Conservation (phyloP, 2,329 filamentous ascomycete species). For the Diaporthe helianthi region DNA sequence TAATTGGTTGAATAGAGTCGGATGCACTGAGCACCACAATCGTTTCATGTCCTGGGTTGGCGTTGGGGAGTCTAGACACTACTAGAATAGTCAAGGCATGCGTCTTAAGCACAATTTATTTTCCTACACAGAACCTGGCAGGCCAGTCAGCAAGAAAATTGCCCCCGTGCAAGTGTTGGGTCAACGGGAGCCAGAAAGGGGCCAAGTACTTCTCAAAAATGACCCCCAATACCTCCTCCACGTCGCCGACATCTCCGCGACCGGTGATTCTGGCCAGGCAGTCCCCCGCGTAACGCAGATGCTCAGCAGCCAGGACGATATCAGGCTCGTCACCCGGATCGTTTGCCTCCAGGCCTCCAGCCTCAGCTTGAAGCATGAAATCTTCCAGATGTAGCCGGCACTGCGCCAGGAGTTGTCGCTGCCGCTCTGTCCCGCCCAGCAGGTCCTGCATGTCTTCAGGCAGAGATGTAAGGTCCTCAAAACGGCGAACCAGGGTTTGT, state of each 20-base stretch:
- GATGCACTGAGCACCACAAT: slow-evolving; percentile 16
- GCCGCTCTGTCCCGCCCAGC: slow-evolving; percentile 88
- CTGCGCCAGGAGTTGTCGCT: slow-evolving; percentile 78
- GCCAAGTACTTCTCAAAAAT: slow-evolving; percentile 91
- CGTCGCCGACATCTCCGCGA: slow-evolving; percentile 82
- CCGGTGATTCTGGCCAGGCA: slow-evolving; percentile 89
- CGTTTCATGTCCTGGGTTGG: slow-evolving; percentile 2
- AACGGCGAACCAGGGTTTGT: slow-evolving; percentile 69
- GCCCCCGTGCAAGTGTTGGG: not conserved
- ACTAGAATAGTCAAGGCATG: slow-evolving; percentile 29
- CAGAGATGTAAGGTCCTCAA: slow-evolving; percentile 74
- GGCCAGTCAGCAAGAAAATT: not conserved
- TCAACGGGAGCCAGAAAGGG: not conserved
- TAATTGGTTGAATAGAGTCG: not conserved
- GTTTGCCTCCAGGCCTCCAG: slow-evolving; percentile 52
- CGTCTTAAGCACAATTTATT: slow-evolving; percentile 45
- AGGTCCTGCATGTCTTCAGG: slow-evolving; percentile 79
- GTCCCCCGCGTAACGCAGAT: slow-evolving; percentile 80
- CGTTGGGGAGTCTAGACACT: slow-evolving; percentile 20
- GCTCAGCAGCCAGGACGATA: slow-evolving; percentile 89
- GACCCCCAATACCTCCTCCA: slow-evolving; percentile 94
- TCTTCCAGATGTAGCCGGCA: slow-evolving; percentile 75
- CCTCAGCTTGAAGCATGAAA: slow-evolving; percentile 64
- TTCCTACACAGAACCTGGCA: slow-evolving; percentile 65
- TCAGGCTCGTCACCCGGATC: slow-evolving; percentile 64